phyloP scores from a whole-genome alignment of 2,329 filamentous ascomycete species.

The Penicillium expansum region DNA sequence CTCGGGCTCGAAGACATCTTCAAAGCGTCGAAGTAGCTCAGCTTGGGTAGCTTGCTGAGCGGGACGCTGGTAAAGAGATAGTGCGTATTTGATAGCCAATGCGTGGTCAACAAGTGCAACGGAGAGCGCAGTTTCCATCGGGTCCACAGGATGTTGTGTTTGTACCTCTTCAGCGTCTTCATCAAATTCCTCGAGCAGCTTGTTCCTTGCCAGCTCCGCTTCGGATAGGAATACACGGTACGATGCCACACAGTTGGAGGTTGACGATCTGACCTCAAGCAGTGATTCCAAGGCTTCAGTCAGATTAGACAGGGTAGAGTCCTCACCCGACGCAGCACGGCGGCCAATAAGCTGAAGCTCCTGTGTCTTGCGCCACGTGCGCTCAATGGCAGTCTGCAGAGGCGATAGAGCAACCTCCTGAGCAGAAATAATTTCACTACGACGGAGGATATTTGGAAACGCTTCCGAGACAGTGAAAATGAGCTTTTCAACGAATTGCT shows the following conservation, averaged over 20 bases:
- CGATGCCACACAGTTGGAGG: slow-evolving; percentile 72
- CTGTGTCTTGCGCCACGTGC: slow-evolving; percentile 84
- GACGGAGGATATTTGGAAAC: slow-evolving; percentile 86
- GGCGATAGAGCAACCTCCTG: slow-evolving; percentile 67
- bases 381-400: slow-evolving; percentile 84
- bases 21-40: slow-evolving; percentile 40
- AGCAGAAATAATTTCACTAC: slow-evolving; percentile 75
- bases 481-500: slow-evolving; percentile 78
- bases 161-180: slow-evolving; percentile 50
- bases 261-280: slow-evolving; percentile 69
- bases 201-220: slow-evolving; percentile 36
- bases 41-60: slow-evolving; percentile 49
- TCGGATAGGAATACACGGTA: slow-evolving; percentile 73
- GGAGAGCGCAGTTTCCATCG: slow-evolving; percentile 73
- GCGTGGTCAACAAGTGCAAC: slow-evolving; percentile 87
- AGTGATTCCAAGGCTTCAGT: slow-evolving; percentile 75
- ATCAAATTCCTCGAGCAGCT: slow-evolving; percentile 44
- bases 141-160: slow-evolving; percentile 48
- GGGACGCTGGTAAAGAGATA: slow-evolving; percentile 65
- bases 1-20: slow-evolving; percentile 57
- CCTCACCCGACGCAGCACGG: slow-evolving; percentile 68
- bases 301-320: slow-evolving; percentile 65
- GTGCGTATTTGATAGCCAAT: slow-evolving; percentile 77
- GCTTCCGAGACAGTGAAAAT: slow-evolving; percentile 78
- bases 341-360: slow-evolving; percentile 77